Conservation (phyloP, 345 rosid species). For the Abelmoschus esculentus region DNA sequence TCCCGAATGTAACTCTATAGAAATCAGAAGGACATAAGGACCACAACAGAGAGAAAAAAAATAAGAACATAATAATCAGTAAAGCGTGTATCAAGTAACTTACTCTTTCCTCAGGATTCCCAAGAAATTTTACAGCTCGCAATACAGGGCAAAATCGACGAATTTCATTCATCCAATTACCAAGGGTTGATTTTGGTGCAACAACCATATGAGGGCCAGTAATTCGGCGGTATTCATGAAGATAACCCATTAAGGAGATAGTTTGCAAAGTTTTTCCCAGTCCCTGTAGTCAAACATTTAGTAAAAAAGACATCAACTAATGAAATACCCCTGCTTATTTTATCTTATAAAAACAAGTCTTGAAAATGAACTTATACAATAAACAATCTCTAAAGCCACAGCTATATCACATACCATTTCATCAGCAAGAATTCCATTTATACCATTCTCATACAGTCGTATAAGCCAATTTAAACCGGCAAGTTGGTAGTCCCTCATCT, state of each 20-base stretch:
- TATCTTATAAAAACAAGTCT: not conserved
- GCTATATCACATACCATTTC: conserved; percentile 57
- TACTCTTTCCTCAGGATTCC: conserved; percentile 98
- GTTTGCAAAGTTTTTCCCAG: conserved; percentile 99
- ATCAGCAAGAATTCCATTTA: conserved; percentile 95
- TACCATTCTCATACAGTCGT: conserved; percentile 91
- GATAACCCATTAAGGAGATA: conserved; percentile 83
- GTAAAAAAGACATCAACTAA: not conserved
- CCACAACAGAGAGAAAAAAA: too few relatives aligned
- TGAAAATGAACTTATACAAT: not conserved
- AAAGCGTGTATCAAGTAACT: conserved; percentile 14
- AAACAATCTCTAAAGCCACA: not conserved
- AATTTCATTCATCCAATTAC: conserved; percentile 99
- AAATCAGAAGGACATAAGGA: conserved; percentile 1
- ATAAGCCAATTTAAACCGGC: conserved; percentile 98
- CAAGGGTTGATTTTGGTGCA: conserved; percentile 99
- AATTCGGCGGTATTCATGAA: conserved; percentile 93
- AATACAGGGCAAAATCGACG: conserved; percentile 87
- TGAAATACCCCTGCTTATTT: not conserved
- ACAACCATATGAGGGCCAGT: conserved; percentile 99
- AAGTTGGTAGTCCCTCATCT: conserved; percentile 96
- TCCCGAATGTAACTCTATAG: conserved; percentile 88
- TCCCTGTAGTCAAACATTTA: conserved; percentile 44
- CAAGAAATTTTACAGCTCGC: conserved; percentile 96
- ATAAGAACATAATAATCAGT: conserved; percentile 2